phyloP scores from a whole-genome alignment of 805 yeast genomes.

The Barnettozyma siamensis region DNA sequence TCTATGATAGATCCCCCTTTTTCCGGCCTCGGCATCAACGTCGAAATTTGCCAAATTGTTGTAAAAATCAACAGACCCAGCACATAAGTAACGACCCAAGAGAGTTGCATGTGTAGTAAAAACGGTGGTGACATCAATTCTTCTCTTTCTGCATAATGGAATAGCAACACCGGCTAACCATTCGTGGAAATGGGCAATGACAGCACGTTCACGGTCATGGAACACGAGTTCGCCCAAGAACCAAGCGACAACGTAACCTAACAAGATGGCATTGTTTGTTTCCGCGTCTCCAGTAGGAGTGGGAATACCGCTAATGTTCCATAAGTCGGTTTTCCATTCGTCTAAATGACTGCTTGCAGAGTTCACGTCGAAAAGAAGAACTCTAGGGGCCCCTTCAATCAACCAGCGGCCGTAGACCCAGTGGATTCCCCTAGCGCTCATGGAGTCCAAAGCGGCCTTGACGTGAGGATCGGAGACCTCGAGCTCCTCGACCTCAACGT shows the following conservation, averaged over 20 bases:
- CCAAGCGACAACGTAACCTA: conserved; percentile 96
- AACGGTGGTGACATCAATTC: conserved; percentile 89
- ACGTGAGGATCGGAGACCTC: conserved; percentile 51
- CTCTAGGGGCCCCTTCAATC: conserved; percentile 96
- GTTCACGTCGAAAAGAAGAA: conserved; percentile 77
- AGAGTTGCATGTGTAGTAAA: conserved; percentile 97
- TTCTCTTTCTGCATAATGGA: conserved; percentile 86
- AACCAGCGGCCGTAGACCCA: conserved; percentile 94
- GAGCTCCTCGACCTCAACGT: conserved; percentile 76
- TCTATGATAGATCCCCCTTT: conserved; percentile 93
- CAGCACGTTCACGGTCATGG: conserved; percentile 80
- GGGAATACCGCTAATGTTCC: conserved; percentile 91
- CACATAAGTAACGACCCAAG: conserved; percentile 91
- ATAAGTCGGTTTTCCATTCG: conserved; percentile 92
- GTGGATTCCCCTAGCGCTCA: conserved; percentile 75
- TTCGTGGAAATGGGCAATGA: conserved; percentile 92
- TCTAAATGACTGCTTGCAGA: conserved; percentile 67
- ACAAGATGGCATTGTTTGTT: conserved; percentile 84
- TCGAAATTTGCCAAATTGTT: conserved; percentile 85
- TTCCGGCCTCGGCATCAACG: conserved; percentile 97
- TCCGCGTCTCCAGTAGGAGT: conserved; percentile 86
- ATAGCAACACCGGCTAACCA: conserved; percentile 97
- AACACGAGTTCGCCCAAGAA: conserved; percentile 89
- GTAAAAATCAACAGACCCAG: conserved; percentile 94
- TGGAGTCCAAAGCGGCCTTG: conserved; percentile 61